A percentile compares a stretch with the other conserved stretches of the same genome.
Evolutionary conservation across 2,329 filamentous ascomycete species (phyloP).

Genomic region (Fusarium sp.): DNA sequence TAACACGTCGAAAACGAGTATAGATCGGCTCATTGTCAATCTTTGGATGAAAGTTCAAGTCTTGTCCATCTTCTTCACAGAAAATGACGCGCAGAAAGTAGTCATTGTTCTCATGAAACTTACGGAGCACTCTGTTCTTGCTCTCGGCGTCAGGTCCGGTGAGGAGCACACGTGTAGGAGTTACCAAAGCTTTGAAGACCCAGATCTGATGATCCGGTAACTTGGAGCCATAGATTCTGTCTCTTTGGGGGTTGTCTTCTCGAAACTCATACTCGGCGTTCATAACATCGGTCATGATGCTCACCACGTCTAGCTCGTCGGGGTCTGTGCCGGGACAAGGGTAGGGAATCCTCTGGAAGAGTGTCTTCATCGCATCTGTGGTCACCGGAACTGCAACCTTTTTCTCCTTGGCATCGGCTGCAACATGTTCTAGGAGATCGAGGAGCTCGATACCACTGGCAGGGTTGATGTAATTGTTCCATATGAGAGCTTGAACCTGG

Average conservation of each 20-base stretch:
- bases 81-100: slow-evolving; percentile 81
- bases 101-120: slow-evolving; percentile 71
- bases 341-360: slow-evolving; percentile 68
- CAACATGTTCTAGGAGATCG: slow-evolving; percentile 56
- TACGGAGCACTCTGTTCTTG: slow-evolving; percentile 80
- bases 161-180: slow-evolving; percentile 70
- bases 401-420: slow-evolving; percentile 44
- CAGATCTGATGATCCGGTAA: slow-evolving; percentile 60
- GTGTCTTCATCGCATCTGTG: slow-evolving; percentile 65
- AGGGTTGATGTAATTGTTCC: slow-evolving; percentile 75
- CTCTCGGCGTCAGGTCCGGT: slow-evolving; percentile 75
- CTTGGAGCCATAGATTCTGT: slow-evolving; percentile 46
- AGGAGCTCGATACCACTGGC: slow-evolving; percentile 64
- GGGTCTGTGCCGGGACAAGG: slow-evolving; percentile 67
- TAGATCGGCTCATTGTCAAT: slow-evolving; percentile 66
- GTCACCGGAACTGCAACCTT: slow-evolving; percentile 60
- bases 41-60: slow-evolving; percentile 70
- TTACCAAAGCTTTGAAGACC: slow-evolving; percentile 71
- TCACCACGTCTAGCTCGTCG: slow-evolving; percentile 55
- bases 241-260: slow-evolving; percentile 42
- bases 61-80: slow-evolving; percentile 79
- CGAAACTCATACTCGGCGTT: slow-evolving; percentile 59
- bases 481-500: slow-evolving; percentile 74
- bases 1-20: slow-evolving; percentile 71
- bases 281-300: slow-evolving; percentile 59